Evolutionary conservation across 768 basidiomycete genomes (phyloP), one percentile per base, ranked within the genome.

Genomic region (Termitomyces sp.): DNA sequence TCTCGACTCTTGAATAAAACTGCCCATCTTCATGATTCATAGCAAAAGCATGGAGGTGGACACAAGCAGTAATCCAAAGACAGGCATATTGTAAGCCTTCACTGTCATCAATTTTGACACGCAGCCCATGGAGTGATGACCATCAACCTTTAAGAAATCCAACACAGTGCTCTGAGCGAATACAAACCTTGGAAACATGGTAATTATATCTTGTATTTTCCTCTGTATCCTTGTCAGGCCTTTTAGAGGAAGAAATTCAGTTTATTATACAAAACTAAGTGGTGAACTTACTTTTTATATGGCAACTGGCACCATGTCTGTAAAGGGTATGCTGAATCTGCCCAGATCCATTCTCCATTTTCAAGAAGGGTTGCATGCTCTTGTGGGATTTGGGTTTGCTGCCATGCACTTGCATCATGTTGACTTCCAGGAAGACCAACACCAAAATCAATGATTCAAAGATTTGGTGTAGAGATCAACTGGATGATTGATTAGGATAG

Each of bases 291-390:
- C 47, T 61, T 54, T 51, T 69, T 69, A 51, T 64, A 69, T 35
- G 68, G 69, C 30, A 62, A 38, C 59, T 38, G 36, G 7, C 36
- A 38, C 36, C 36, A 52, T 24, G n/a, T 0, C 35, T 41, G 26
- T 20, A 46, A 26, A 5, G 73, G 69, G 62, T 76, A 76, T 11
- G 74, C 72, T 16, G 74, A 74, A 61, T 76, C 74, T 18, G 66
- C 72, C 72, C 74, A 75, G 22, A 74, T 4, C 26, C 62, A 30
- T 54, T 74, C 44, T 74, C 73, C 3, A 20, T 51, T 58, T 8
- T 60, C 48, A 16, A 75, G 57, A 7, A 75, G 40, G 0, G n/a
- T 41, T 0, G 53, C 32, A 55, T 68, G 67, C 13, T 72, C 55
- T 33, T 65, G 61, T 30, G 35, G 38, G 5, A 68, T 45, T 4